phyloP scores from a whole-genome alignment of 2,329 filamentous ascomycete genomes.

The Volutella citrinella region DNA sequence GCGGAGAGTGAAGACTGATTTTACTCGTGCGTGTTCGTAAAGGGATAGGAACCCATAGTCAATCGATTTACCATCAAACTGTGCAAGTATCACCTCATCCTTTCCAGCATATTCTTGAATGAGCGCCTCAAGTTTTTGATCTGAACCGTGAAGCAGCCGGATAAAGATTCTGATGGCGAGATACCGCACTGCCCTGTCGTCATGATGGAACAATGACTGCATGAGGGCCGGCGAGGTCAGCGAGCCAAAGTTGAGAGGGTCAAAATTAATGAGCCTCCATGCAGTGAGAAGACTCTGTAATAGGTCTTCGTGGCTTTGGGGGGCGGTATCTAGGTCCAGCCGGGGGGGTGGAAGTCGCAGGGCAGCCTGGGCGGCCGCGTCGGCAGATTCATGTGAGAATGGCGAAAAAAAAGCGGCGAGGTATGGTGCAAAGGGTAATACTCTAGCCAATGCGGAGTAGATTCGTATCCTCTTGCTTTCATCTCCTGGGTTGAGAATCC shows the following conservation, averaged over 20 bases:
- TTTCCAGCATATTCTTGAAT: conserved; percentile 62
- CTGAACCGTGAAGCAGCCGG: conserved; percentile 74
- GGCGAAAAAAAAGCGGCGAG: conserved; percentile 67
- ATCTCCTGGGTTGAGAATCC: conserved; percentile 54
- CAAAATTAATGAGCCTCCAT: conserved; percentile 77
- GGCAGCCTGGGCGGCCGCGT: conserved; percentile 18
- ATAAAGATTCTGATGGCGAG: conserved; percentile 80
- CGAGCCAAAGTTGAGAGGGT: conserved; percentile 64
- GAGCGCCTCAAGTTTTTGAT: conserved; percentile 72
- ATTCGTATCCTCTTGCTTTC: conserved; percentile 40
- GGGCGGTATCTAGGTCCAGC: conserved; percentile 26
- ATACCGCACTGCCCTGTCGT: conserved; percentile 64
- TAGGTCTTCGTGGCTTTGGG: conserved; percentile 20
- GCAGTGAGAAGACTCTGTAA: conserved; percentile 42
- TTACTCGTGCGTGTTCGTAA: conserved; percentile 53
- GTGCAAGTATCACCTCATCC: conserved; percentile 59
- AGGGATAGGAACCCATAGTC: conserved; percentile 74
- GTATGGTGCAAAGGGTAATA: conserved; percentile 79
- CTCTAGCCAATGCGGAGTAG: conserved; percentile 71
- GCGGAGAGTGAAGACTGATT: conserved; percentile 42
- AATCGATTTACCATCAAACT: conserved; percentile 71
- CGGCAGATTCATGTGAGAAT: conserved; percentile 11
- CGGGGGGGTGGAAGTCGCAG: conserved; percentile 29
- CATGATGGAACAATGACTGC: conserved; percentile 64
- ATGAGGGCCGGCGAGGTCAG: conserved; percentile 65